A percentile compares a stretch with the other conserved stretches of the same genome.
phyloP scores from a whole-genome alignment of 805 yeast genomes.

The Ogataea ganodermae region DNA sequence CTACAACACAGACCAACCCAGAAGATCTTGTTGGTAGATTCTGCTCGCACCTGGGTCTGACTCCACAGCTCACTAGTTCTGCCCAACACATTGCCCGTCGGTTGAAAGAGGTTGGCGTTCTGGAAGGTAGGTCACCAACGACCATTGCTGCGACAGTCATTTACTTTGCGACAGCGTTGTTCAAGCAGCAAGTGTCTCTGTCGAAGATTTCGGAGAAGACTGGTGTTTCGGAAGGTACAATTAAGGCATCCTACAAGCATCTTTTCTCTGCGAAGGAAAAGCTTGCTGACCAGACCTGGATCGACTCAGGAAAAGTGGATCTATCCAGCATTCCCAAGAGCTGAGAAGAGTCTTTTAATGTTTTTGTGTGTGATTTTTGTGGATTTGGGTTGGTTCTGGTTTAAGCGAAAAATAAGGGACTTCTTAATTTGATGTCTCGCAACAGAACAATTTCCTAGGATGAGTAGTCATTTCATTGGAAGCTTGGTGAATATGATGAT shows the following conservation, averaged over 20 bases:
- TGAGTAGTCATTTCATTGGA: not conserved
- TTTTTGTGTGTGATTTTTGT: not conserved
- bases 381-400: not conserved
- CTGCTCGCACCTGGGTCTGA: conserved; percentile 91
- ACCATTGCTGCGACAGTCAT: conserved; percentile 98
- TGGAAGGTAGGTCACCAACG: conserved; percentile 95
- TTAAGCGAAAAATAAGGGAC: not conserved
- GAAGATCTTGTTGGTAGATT: conserved; percentile 94
- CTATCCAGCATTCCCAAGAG: conserved; percentile 29
- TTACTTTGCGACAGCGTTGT: conserved; percentile 89
- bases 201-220: conserved; percentile 85
- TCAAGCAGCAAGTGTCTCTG: conserved; percentile 74
- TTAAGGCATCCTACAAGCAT: conserved; percentile 85
- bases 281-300: conserved; percentile 78
- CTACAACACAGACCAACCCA: conserved; percentile 85
- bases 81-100: conserved; percentile 91
- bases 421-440: conserved; percentile 5
- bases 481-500: not conserved
- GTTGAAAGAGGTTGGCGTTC: conserved; percentile 87
- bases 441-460: not conserved
- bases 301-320: conserved; percentile 63
- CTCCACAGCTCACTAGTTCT: conserved; percentile 82
- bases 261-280: conserved; percentile 71
- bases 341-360: conserved; percentile 1
- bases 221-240: conserved; percentile 97